Evolutionary conservation across 306 rosid genomes (phyloP).

Genomic region (Medicago lupulina): DNA sequence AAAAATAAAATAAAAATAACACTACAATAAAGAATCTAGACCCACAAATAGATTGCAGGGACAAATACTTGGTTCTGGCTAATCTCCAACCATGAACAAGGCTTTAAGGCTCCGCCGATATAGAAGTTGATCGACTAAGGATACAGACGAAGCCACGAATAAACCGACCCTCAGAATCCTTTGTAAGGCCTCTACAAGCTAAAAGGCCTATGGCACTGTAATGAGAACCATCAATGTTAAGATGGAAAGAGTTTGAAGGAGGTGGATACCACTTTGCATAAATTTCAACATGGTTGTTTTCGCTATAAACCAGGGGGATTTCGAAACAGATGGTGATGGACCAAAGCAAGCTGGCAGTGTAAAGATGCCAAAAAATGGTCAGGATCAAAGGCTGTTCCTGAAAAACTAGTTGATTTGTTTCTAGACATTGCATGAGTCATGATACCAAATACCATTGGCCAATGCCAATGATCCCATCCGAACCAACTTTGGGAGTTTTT

Average conservation of each 20-base stretch:
- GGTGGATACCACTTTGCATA: neutral
- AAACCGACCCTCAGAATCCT: neutral
- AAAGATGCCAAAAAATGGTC: neutral
- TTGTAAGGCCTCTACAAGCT: neutral
- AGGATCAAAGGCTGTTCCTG: neutral
- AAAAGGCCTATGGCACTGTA: neutral
- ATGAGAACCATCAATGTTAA: neutral
- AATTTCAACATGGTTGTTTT: neutral
- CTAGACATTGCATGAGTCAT: neutral
- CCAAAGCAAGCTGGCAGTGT: neutral
- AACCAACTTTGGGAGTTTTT: neutral
- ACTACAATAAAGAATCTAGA: neutral
- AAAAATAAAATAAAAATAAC: no score
- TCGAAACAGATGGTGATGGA: neutral
- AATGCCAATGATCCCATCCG: neutral
- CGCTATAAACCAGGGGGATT: neutral
- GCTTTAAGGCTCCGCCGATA: neutral
- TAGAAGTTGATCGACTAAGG: neutral
- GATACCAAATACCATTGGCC: neutral
- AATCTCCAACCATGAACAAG: neutral
- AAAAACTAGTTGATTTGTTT: neutral
- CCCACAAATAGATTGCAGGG: neutral
- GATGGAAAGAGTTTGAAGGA: neutral
- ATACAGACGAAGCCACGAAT: neutral
- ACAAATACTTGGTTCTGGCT: neutral